Conservation (phyloP, 2,329 filamentous ascomycete genomes). For the Cercospora sp. region DNA sequence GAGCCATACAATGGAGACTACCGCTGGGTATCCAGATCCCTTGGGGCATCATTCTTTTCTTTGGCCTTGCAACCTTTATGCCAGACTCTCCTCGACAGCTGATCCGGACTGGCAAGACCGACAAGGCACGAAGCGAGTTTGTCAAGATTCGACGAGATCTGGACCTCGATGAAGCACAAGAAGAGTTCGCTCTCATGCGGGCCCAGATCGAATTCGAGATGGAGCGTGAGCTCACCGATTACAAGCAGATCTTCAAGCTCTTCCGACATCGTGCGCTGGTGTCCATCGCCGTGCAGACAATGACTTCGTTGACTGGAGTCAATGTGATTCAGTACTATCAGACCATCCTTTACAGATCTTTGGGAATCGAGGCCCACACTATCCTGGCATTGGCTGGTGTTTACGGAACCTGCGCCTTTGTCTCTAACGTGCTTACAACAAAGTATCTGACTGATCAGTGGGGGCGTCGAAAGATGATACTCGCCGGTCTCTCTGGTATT, state of each 20-base stretch:
- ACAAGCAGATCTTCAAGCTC: slow-evolving; percentile 54
- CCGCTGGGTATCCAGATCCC: slow-evolving; percentile 58
- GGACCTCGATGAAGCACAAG: slow-evolving; percentile 46
- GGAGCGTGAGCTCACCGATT: slow-evolving; percentile 56
- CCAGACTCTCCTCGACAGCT: slow-evolving; percentile 58
- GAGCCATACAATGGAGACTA: slow-evolving; percentile 56
- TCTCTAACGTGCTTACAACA: slow-evolving; percentile 55
- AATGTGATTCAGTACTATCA: slow-evolving; percentile 55
- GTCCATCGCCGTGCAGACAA: slow-evolving; percentile 58
- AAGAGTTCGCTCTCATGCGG: slow-evolving; percentile 58
- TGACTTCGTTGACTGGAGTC: slow-evolving; percentile 59
- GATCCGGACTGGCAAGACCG: slow-evolving; percentile 52
- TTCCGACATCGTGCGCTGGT: slow-evolving; percentile 56
- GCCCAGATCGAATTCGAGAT: slow-evolving; percentile 55
- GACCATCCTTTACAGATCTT: slow-evolving; percentile 57
- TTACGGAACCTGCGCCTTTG: slow-evolving; percentile 57
- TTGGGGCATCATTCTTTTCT: slow-evolving; percentile 57
- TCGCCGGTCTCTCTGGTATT: slow-evolving; percentile 55
- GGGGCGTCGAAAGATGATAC: slow-evolving; percentile 61
- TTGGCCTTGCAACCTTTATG: slow-evolving; percentile 58
- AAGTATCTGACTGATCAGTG: slow-evolving; percentile 58
- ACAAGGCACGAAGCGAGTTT: slow-evolving; percentile 53
- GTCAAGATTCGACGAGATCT: slow-evolving; percentile 52
- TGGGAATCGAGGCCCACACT: slow-evolving; percentile 53
- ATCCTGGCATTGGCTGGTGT: slow-evolving; percentile 58